These are phyloP conservation scores for Lipomyces japonicus DNA, from an alignment of 805 yeast species.

Conservation along the genomic window DNA sequence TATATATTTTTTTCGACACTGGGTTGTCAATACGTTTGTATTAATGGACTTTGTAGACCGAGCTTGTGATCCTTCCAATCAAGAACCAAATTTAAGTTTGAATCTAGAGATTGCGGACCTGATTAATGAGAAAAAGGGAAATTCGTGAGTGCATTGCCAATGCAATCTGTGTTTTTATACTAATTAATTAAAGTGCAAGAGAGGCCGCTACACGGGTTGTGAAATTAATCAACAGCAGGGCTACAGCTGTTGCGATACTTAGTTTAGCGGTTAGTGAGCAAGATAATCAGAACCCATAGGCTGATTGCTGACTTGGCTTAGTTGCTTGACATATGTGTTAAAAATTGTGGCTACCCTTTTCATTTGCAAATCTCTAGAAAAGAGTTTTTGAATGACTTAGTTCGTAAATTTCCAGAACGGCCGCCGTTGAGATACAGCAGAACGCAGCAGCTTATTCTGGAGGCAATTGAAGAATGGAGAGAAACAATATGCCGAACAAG, in stretches of 20 bases:
- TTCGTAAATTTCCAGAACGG: constrained; percentile 87
- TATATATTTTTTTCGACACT: constrained; percentile 13
- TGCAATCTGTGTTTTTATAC: too few relatives aligned
- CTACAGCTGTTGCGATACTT: constrained; percentile 76
- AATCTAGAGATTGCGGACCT: constrained; percentile 91
- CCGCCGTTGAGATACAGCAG: constrained; percentile 84
- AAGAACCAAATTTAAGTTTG: constrained; percentile 82
- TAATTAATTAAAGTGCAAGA: constrained; percentile 50
- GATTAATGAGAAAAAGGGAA: constrained; percentile 88
- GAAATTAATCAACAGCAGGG: constrained; percentile 73
- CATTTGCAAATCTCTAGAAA: constrained; percentile 92
- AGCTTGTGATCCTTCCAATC: constrained; percentile 78
- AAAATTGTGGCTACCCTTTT: constrained; percentile 96
- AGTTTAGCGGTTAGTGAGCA: constrained; percentile 58
- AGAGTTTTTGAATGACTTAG: constrained; percentile 90
- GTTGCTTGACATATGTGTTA: constrained; percentile 80
- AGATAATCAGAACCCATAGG: background rate
- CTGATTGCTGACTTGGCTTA: constrained; percentile 5
- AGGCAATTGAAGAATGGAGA: constrained; percentile 95
- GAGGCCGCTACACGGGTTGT: constrained; percentile 89
- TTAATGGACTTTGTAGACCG: constrained; percentile 45
- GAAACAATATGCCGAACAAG: constrained; percentile 89
- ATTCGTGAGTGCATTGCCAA: constrained; percentile 41
- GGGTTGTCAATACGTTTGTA: constrained; percentile 11
- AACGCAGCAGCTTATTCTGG: constrained; percentile 77